A percentile compares a stretch with the other conserved stretches of the same genome.
phyloP scores from a whole-genome alignment of 192 early-diverging fungal species.

The Backusella sp. region DNA sequence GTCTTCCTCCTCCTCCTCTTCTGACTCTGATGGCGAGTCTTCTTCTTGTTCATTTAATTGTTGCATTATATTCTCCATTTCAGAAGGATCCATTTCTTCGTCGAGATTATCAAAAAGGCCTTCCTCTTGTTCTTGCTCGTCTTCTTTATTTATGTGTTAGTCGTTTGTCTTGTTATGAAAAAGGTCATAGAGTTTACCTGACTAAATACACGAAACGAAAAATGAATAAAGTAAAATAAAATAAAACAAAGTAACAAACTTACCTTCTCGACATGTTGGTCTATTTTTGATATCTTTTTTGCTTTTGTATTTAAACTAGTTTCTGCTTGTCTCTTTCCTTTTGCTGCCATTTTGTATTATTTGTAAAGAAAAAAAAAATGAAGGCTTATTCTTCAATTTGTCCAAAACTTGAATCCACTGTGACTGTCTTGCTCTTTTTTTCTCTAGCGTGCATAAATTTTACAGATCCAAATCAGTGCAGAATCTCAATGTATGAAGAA shows the following conservation, averaged over 20 bases:
- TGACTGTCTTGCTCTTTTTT: too few relatives aligned
- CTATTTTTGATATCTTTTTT: background rate
- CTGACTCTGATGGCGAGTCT: background rate
- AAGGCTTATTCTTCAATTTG: too few relatives aligned
- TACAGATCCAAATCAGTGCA: too few relatives aligned
- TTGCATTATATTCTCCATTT: conserved; percentile 16
- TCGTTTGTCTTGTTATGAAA: background rate
- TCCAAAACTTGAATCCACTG: too few relatives aligned
- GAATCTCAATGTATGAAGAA: too few relatives aligned
- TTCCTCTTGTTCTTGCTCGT: background rate
- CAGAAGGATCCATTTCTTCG: conserved; percentile 23
- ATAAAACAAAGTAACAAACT: background rate
- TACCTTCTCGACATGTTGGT: background rate
- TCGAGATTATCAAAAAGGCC: conserved; percentile 31
- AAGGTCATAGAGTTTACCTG: background rate
- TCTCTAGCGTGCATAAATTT: too few relatives aligned
- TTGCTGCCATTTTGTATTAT: background rate
- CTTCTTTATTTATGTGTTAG: background rate
- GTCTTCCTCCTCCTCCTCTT: conserved; percentile 5
- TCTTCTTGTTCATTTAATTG: background rate
- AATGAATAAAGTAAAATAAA: background rate
- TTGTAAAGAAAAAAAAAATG: background rate
- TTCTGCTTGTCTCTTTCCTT: background rate
- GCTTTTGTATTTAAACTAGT: background rate
- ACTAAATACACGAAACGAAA: background rate